These are phyloP conservation scores for Diaporthe nobilis DNA, from an alignment of 2,329 filamentous ascomycete species.

Conservation along the genomic window DNA sequence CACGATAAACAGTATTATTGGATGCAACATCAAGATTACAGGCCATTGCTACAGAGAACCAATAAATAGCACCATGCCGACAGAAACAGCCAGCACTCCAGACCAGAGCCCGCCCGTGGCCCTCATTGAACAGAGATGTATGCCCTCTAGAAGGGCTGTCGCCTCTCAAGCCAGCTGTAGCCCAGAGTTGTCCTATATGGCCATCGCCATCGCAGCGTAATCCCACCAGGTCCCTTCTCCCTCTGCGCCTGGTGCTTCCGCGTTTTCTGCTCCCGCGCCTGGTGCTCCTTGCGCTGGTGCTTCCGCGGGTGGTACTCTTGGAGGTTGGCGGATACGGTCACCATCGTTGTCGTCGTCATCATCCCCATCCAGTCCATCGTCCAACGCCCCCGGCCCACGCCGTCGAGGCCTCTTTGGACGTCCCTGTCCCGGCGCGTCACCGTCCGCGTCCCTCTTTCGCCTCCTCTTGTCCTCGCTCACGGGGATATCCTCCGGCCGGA, in stretches of 20 bases:
- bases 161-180: not conserved
- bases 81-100: not conserved
- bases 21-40: not conserved
- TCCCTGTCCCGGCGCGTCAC: not conserved
- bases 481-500: slow-evolving; percentile 22
- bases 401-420: not conserved
- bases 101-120: not conserved
- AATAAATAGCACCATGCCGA: not conserved
- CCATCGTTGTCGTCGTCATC: not conserved
- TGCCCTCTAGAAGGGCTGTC: not conserved
- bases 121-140: not conserved
- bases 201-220: no score
- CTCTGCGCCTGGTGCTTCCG: not conserved
- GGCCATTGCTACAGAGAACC: slow-evolving; percentile 1
- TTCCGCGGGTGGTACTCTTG: not conserved
- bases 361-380: not conserved
- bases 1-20: not conserved
- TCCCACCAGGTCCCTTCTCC: not conserved
- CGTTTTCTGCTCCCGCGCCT: not conserved
- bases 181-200: not conserved
- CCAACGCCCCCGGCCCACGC: not conserved
- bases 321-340: not conserved
- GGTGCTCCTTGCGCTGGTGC: not conserved
- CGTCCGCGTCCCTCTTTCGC: slow-evolving; percentile 1
- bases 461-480: not conserved